Percentiles rank a stretch among this genome's conserved stretches.
Conservation (phyloP, 2,329 filamentous ascomycete genomes). For the Biscogniauxia mediterranea region DNA sequence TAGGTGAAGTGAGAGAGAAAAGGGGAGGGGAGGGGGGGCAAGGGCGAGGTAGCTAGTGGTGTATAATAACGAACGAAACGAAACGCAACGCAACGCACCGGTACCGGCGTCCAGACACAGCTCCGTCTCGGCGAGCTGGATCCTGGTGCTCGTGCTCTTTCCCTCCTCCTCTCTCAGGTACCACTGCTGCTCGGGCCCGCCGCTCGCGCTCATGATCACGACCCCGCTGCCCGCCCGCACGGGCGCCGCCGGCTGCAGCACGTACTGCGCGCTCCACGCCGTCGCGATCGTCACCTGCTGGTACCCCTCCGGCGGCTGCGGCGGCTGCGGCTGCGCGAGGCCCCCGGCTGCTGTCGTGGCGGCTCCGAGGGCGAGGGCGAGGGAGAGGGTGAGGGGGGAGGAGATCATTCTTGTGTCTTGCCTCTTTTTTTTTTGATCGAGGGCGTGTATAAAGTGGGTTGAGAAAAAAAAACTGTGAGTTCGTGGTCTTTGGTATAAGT, state of each 20-base stretch:
- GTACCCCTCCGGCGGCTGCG: neutral
- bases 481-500: too few species aligned
- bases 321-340: neutral
- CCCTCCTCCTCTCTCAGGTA: neutral
- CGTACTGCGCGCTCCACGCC: neutral
- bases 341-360: neutral
- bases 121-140: neutral
- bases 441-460: too few species aligned
- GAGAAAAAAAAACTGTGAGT: too few species aligned
- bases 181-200: neutral
- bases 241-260: neutral
- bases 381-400: neutral
- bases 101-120: neutral
- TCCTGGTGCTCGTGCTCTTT: neutral
- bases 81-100: neutral
- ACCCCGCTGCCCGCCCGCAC: neutral
- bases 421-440: neutral
- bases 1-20: too few species aligned
- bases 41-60: neutral
- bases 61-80: too few species aligned
- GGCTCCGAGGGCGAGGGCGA: neutral
- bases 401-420: neutral
- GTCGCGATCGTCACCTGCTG: neutral
- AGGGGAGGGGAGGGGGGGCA: too few species aligned
- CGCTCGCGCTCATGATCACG: neutral